Conservation (phyloP, 177 flowering plant genomes). For the Vitis hybrid region DNA sequence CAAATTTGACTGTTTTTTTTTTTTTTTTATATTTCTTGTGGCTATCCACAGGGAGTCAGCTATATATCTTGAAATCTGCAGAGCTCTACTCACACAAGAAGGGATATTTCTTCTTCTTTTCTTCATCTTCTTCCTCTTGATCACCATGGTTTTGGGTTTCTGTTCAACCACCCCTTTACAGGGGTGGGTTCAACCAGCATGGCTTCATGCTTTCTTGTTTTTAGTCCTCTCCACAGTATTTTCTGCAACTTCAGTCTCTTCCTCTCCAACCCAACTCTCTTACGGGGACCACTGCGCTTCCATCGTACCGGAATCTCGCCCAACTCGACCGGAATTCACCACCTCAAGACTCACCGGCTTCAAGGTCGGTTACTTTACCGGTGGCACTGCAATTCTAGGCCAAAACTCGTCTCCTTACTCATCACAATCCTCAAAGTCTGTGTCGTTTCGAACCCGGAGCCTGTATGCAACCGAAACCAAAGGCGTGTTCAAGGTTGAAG, state of each 20-base stretch:
- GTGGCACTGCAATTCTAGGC: conserved; percentile 19
- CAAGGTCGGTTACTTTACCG: conserved; percentile 23
- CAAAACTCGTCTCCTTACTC: not conserved
- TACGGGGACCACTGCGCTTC: conserved; percentile 36
- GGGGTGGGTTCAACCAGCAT: not conserved
- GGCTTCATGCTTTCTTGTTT: not conserved
- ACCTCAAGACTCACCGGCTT: no score
- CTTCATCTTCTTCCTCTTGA: no score
- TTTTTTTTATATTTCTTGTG: no score
- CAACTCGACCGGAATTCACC: not conserved
- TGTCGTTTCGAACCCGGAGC: not conserved
- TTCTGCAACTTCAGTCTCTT: conserved; percentile 1
- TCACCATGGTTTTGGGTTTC: no score
- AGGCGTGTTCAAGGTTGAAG: conserved; percentile 25
- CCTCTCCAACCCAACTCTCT: conserved; percentile 11
- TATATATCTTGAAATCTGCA: no score
- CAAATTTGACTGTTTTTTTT: no score
- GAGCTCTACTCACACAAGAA: no score
- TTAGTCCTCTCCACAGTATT: not conserved
- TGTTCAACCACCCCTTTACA: no score
- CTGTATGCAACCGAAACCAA: conserved; percentile 14
- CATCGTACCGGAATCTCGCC: conserved; percentile 24
- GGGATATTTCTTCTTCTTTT: no score
- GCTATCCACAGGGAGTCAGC: no score
- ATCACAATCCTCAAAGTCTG: conserved; percentile 1